phyloP scores from a whole-genome alignment of 2,329 filamentous ascomycete species.

The Cladophialophora chaetospira region DNA sequence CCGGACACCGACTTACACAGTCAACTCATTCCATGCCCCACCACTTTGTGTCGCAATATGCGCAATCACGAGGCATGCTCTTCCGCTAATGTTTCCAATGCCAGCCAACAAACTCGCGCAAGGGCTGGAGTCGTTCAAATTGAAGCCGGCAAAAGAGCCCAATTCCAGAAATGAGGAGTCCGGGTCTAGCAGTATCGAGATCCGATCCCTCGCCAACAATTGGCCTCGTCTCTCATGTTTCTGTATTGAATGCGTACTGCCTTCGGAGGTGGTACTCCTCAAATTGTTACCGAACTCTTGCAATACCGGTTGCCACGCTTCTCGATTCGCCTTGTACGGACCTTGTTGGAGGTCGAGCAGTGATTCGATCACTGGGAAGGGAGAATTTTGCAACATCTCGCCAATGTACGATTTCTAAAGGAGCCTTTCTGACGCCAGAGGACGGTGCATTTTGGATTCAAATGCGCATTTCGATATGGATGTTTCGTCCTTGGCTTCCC shows the following conservation, averaged over 20 bases:
- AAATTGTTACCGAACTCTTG: conserved; percentile 37
- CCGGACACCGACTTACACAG: no score
- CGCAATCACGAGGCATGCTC: conserved; percentile 43
- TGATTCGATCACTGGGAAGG: conserved; percentile 12
- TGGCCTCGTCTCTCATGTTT: conserved; percentile 38
- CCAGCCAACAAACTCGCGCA: conserved; percentile 44
- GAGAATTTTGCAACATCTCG: conserved; percentile 6
- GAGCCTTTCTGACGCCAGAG: background rate
- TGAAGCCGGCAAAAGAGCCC: conserved; percentile 42
- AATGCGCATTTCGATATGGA: background rate
- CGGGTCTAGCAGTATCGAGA: conserved; percentile 42
- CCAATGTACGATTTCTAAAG: background rate
- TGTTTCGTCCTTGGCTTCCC: background rate
- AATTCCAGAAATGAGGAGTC: conserved; percentile 47
- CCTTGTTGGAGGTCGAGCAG: conserved; percentile 30
- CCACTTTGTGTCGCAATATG: conserved; percentile 48
- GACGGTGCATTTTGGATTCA: background rate
- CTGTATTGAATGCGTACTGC: conserved; percentile 35
- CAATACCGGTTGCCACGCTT: conserved; percentile 39
- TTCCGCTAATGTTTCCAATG: conserved; percentile 43
- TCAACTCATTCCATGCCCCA: conserved; percentile 47
- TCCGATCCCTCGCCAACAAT: conserved; percentile 42
- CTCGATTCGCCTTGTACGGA: conserved; percentile 29
- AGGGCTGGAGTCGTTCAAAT: conserved; percentile 41
- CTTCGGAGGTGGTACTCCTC: conserved; percentile 37